Evolutionary conservation across 768 basidiomycete species (phyloP).

Genomic region (Artomyces pyxidatus): DNA sequence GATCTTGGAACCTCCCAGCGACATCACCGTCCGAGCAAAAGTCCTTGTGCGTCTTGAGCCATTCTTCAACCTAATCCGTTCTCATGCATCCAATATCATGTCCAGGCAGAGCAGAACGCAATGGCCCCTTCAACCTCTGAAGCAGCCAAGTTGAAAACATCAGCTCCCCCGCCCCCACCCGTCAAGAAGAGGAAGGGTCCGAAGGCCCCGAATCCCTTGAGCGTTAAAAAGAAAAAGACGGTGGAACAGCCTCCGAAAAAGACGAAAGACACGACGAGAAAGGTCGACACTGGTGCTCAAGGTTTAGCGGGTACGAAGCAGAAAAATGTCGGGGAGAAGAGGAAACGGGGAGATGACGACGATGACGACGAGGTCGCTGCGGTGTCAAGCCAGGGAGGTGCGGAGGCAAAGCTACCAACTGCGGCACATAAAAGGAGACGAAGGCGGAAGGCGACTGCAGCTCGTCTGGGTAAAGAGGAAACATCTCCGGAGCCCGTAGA

Average conservation of each 20-base stretch:
- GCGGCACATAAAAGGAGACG: constrained; percentile 25
- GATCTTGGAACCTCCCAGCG: constrained; percentile 86
- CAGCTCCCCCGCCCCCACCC: constrained; percentile 20
- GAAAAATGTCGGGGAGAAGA: constrained; percentile 20
- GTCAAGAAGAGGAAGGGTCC: constrained; percentile 59
- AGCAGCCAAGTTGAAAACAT: constrained; percentile 31
- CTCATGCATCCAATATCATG: too few species aligned
- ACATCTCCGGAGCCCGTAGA: background rate
- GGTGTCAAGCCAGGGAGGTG: constrained; percentile 12
- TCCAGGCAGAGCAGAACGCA: constrained; percentile 56
- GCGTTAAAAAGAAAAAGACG: constrained; percentile 77
- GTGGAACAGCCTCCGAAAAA: background rate
- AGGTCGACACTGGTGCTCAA: constrained; percentile 1
- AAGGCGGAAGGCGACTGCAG: constrained; percentile 14
- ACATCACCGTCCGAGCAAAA: constrained; percentile 66
- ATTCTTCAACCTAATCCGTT: background rate
- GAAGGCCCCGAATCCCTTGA: constrained; percentile 88
- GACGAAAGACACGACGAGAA: constrained; percentile 11
- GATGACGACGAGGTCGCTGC: constrained; percentile 7
- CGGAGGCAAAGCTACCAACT: too few species aligned
- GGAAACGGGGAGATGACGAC: constrained; percentile 20
- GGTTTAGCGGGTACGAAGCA: background rate
- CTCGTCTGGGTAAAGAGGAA: too few species aligned
- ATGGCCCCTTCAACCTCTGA: constrained; percentile 47
- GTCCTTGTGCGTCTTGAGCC: constrained; percentile 35